Evolutionary conservation across 2,329 filamentous ascomycete species (phyloP), one percentile per base, ranked within the genome.

Genomic region (Graphium sp.): DNA sequence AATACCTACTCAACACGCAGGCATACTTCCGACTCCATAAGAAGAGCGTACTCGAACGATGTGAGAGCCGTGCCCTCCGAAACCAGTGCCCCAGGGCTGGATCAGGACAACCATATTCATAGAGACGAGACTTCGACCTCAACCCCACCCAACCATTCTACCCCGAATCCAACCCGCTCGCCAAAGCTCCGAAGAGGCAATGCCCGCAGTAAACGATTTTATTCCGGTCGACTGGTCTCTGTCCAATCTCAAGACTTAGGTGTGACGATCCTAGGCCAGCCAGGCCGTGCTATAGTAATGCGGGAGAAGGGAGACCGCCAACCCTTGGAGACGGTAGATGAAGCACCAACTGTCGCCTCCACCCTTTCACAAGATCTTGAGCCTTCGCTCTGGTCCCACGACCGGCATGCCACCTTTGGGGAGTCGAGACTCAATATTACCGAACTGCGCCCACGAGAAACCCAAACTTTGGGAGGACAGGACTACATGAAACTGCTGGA

Each of bases 221-320:
- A n/a, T n/a, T n/a, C n/a, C 8, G 25, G 19, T 13, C 33, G 33
- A 8, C 33, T 22, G 13, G 31, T 35, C 9, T 20, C 28, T 3
- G 14, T 35, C 11, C 13, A 21, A 15, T 16, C 28, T 3, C 31
- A 35, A 22, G 11, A 29, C 16, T 35, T 56, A 5, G 44, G 43
- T 2, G 39, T 50, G 11, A 36, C 40, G 4, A 48, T 51, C 1
- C 45, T 56, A 4, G 53, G 53, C 13, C 32, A 41, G 18, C 44
- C 43, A 3, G 54, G 55, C 9, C 48, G 56, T 11, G 58, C 59
- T 15, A 56, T 70, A 25, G 48, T 70, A 20, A 47, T 69, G 45
- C 51, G 40, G 32, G 50, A 58, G 21, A 35, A 27, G 27, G 18
- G 26, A 3, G 31, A 30, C 17, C n/a, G 28, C 5, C 28, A 30